These are phyloP conservation scores for Populus tremula DNA, from an alignment of 345 rosid genomes.

Conservation along the genomic window DNA sequence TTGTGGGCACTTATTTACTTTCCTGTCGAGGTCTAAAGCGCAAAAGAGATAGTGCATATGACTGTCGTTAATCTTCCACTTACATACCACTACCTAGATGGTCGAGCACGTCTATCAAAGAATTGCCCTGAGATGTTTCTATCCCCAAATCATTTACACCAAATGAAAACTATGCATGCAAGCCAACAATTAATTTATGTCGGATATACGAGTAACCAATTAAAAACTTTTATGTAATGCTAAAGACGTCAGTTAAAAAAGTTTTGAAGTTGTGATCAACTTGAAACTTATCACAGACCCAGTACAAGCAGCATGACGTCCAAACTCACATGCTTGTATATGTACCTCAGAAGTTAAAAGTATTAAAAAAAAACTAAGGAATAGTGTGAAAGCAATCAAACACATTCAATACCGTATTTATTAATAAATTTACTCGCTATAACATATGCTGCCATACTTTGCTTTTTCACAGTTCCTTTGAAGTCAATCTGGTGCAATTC, in stretches of 20 bases:
- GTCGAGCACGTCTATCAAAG: neutral
- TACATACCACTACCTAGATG: neutral
- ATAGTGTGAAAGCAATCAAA: conserved; percentile 4
- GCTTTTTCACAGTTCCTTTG: conserved; percentile 64
- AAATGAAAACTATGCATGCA: neutral
- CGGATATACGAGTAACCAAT: neutral
- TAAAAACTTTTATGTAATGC: neutral
- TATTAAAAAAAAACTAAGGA: neutral
- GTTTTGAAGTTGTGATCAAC: neutral
- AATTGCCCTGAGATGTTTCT: neutral
- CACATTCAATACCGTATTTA: conserved; percentile 1
- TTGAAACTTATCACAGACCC: neutral
- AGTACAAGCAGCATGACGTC: neutral
- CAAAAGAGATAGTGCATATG: neutral
- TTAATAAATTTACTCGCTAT: neutral
- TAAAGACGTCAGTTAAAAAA: neutral
- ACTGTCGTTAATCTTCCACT: neutral
- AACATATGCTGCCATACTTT: conserved; percentile 53
- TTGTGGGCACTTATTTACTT: neutral
- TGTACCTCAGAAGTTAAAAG: neutral
- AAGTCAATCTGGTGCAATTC: conserved; percentile 61
- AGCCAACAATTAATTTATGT: neutral
- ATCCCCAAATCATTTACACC: neutral
- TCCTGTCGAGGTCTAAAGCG: neutral
- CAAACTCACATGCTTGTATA: neutral